Evolutionary conservation across 257 asterid species (phyloP).

Genomic region (Thymus mandschuricus): DNA sequence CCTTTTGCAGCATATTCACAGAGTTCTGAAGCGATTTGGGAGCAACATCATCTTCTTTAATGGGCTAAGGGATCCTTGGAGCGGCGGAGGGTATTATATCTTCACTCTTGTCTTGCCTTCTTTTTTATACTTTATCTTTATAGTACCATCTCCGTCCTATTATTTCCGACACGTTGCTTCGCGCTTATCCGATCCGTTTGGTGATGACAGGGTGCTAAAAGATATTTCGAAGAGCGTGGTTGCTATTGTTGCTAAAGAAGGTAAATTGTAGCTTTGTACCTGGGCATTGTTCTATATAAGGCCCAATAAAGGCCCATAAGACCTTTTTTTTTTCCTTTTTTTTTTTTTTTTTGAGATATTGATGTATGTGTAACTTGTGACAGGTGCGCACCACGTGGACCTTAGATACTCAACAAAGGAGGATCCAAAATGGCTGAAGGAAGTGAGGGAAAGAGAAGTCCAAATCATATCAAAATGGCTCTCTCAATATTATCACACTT

Average conservation of each 20-base stretch:
- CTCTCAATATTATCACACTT: constrained; percentile 52
- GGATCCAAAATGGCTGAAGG: constrained; percentile 84
- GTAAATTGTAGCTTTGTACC: constrained; percentile 27
- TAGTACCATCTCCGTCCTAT: too few relatives aligned
- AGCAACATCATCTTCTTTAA: constrained; percentile 90
- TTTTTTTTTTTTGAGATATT: too few relatives aligned
- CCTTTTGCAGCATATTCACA: constrained; percentile 56
- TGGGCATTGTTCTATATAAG: background rate
- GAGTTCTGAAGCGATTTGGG: constrained; percentile 62
- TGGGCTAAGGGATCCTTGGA: constrained; percentile 95
- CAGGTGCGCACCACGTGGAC: constrained; percentile 94
- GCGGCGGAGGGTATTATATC: constrained; percentile 78
- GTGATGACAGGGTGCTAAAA: constrained; percentile 67
- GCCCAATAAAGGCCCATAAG: background rate
- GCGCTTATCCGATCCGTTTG: background rate
- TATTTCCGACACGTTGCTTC: background rate
- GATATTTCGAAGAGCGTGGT: constrained; percentile 67
- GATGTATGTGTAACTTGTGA: background rate
- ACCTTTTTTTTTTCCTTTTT: too few relatives aligned
- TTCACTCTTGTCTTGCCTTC: too few relatives aligned
- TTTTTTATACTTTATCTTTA: background rate
- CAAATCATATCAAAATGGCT: constrained; percentile 61
- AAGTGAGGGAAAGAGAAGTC: constrained; percentile 60
- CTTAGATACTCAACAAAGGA: constrained; percentile 72
- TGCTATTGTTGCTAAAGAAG: constrained; percentile 73